phyloP scores from a whole-genome alignment of 73 alveolate species.

The Paramecium tetraurelia region DNA sequence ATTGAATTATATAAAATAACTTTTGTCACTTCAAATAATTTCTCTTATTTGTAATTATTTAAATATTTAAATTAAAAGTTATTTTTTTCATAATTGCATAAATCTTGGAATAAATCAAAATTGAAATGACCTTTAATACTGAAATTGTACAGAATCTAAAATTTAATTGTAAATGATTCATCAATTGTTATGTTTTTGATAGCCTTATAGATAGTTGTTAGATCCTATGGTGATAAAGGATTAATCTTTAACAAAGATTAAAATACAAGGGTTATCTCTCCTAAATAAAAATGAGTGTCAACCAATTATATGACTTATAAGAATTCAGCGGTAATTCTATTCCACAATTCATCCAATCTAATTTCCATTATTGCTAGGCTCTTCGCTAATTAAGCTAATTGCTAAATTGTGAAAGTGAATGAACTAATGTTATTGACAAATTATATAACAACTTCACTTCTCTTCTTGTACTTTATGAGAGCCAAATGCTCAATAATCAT shows the following conservation, averaged over 20 bases:
- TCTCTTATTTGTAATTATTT: background rate
- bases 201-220: background rate
- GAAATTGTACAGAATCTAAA: background rate
- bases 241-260: background rate
- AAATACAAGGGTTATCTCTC: background rate
- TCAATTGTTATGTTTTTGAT: background rate
- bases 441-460: background rate
- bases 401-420: background rate
- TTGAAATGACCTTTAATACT: background rate
- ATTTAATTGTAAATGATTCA: background rate
- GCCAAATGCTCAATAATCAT: background rate
- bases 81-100: background rate
- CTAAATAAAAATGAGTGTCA: background rate
- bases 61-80: background rate
- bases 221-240: background rate
- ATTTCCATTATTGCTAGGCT: background rate
- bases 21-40: background rate
- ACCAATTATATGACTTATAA: background rate
- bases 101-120: background rate
- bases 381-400: background rate
- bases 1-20: background rate
- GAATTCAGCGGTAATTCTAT: background rate
- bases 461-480: background rate
- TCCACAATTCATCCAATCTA: background rate
- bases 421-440: background rate